Conservation (phyloP, 495 filamentous ascomycete genomes). For the Aspergillus hancockii region DNA sequence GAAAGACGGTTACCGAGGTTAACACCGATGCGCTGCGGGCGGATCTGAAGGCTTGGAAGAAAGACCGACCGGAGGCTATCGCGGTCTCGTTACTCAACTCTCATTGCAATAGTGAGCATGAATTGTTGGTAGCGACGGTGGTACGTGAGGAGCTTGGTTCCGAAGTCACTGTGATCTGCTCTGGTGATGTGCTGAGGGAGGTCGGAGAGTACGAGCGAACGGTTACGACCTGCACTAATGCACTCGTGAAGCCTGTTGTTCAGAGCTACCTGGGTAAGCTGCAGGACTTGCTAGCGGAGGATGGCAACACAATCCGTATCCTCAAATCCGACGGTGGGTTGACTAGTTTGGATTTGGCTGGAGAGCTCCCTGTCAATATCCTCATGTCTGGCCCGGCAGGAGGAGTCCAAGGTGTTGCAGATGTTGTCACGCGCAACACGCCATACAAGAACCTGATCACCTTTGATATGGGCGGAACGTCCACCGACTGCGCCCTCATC, state of each 20-base stretch:
- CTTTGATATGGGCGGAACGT: slow-evolving; percentile 54
- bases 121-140: slow-evolving; percentile 35
- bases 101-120: slow-evolving; percentile 44
- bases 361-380: slow-evolving; percentile 48
- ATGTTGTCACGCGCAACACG: slow-evolving; percentile 46
- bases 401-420: slow-evolving; percentile 47
- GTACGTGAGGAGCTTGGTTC: slow-evolving; percentile 39
- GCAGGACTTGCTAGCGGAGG: slow-evolving; percentile 31
- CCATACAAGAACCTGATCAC: slow-evolving; percentile 53
- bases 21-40: slow-evolving; percentile 38
- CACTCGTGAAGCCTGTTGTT: slow-evolving; percentile 51
- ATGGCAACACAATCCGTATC: slow-evolving; percentile 47
- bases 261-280: slow-evolving; percentile 46
- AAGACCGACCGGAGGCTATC: slow-evolving; percentile 45
- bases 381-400: slow-evolving; percentile 53
- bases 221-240: slow-evolving; percentile 52
- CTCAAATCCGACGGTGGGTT: slow-evolving; percentile 51
- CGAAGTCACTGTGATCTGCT: slow-evolving; percentile 42
- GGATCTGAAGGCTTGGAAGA: slow-evolving; percentile 28
- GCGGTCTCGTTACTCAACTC: slow-evolving; percentile 52
- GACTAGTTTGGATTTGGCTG: slow-evolving; percentile 44
- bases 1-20: slow-evolving; percentile 39
- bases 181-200: slow-evolving; percentile 48
- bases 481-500: slow-evolving; percentile 50
- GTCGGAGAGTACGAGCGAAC: slow-evolving; percentile 55